Conservation (phyloP, 148 eudicot genomes). For the Cornus kousa region DNA sequence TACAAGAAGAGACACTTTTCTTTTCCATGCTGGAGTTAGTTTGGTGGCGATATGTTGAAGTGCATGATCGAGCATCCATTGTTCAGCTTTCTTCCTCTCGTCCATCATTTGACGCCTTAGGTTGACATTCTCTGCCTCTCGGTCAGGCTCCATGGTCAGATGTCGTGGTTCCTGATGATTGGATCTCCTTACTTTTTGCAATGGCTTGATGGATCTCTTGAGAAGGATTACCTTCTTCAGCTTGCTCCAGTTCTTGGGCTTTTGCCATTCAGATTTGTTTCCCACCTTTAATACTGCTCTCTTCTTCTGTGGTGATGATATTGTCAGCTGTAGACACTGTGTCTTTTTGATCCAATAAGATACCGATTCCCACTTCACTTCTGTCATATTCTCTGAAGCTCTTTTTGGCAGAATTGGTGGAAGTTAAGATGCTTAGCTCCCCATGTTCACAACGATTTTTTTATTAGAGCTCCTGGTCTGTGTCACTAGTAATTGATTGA, state of each 20-base stretch:
- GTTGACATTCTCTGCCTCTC: slow-evolving; percentile 37
- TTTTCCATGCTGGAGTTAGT: slow-evolving; percentile 51
- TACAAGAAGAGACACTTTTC: slow-evolving; percentile 53
- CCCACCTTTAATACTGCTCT: slow-evolving; percentile 4
- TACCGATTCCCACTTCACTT: slow-evolving; percentile 1
- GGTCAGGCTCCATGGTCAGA: slow-evolving; percentile 14
- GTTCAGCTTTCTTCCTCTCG: slow-evolving; percentile 66
- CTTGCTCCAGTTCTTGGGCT: slow-evolving; percentile 50
- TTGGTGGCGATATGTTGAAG: slow-evolving; percentile 66
- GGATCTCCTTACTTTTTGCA: slow-evolving; percentile 55
- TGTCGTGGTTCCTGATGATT: slow-evolving; percentile 24
- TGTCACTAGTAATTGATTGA: slow-evolving; percentile 39
- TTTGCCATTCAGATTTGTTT: slow-evolving; percentile 18
- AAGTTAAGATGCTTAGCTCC: slow-evolving; percentile 12
- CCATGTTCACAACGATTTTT: slow-evolving; percentile 13
- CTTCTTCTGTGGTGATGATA: slow-evolving; percentile 18
- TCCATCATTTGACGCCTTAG: slow-evolving; percentile 40
- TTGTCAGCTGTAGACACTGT: not conserved
- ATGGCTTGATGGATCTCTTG: slow-evolving; percentile 69
- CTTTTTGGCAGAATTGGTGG: slow-evolving; percentile 2
- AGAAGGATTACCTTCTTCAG: slow-evolving; percentile 58
- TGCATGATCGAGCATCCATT: slow-evolving; percentile 87
- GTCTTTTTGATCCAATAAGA: slow-evolving; percentile 4
- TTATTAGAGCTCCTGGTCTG: slow-evolving; percentile 29
- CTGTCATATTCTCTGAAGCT: not conserved